A percentile compares a stretch with the other conserved stretches of the same genome.
Evolutionary conservation across 306 rosid species (phyloP).

Genomic region (Ziziphus jujuba): DNA sequence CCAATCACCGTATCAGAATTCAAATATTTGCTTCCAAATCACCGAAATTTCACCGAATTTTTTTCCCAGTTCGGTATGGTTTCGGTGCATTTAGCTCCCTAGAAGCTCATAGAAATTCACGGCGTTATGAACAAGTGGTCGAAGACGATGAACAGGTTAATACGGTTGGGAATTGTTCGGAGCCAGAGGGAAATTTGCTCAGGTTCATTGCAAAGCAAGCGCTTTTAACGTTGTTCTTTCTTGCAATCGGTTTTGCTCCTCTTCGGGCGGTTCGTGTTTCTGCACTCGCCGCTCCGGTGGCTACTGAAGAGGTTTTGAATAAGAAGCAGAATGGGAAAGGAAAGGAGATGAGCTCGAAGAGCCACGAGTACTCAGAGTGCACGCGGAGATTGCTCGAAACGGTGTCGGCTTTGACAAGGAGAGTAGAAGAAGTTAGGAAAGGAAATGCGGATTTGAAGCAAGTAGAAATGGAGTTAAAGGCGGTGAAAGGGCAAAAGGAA

Average conservation of each 20-base stretch:
- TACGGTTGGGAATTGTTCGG: slow-evolving; percentile 6
- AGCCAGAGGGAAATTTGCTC: slow-evolving; percentile 19
- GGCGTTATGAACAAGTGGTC: not conserved
- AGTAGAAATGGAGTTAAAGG: slow-evolving; percentile 52
- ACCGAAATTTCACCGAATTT: slow-evolving; percentile 2
- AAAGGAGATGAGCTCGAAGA: slow-evolving; percentile 22
- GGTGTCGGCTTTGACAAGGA: slow-evolving; percentile 45
- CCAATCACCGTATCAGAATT: slow-evolving; percentile 27
- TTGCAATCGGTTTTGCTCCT: slow-evolving; percentile 57
- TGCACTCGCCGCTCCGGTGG: slow-evolving; percentile 47
- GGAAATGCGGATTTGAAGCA: slow-evolving; percentile 41
- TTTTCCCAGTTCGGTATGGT: slow-evolving; percentile 12
- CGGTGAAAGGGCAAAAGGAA: slow-evolving; percentile 57
- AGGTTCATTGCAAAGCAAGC: slow-evolving; percentile 35
- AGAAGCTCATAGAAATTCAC: slow-evolving; percentile 22
- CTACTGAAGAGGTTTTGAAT: slow-evolving; percentile 10
- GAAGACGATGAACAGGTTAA: not conserved
- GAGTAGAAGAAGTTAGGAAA: slow-evolving; percentile 52
- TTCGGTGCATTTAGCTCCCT: slow-evolving; percentile 10
- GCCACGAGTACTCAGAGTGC: slow-evolving; percentile 49
- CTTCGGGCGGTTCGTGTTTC: slow-evolving; percentile 35
- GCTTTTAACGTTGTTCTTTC: slow-evolving; percentile 46
- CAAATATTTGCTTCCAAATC: slow-evolving; percentile 27
- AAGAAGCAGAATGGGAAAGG: slow-evolving; percentile 27
- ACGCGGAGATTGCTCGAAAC: slow-evolving; percentile 53